A percentile compares a stretch with the other conserved stretches of the same genome.
Conservation (phyloP, 352 stramenopile species). For the Phytopythium oedochilum region DNA sequence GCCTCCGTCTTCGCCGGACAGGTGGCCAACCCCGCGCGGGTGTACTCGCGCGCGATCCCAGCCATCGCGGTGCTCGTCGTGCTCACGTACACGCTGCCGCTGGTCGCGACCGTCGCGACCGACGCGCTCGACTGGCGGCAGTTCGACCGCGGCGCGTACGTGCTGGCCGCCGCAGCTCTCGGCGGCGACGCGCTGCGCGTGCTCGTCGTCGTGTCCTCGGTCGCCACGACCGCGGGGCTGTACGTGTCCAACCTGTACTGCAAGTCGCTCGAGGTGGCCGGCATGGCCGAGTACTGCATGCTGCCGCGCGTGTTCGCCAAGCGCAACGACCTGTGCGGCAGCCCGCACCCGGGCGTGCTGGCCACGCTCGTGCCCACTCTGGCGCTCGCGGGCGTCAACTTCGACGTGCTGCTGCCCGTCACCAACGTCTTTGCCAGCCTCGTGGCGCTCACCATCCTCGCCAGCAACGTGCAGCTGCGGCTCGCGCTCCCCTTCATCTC, state of each 20-base stretch:
- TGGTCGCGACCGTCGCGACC: conserved; percentile 67
- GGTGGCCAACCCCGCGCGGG: conserved; percentile 62
- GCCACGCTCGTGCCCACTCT: conserved; percentile 15
- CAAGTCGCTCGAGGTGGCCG: conserved; percentile 76
- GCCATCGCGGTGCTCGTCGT: conserved; percentile 55
- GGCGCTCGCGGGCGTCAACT: conserved; percentile 25
- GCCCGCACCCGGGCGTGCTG: conserved; percentile 18
- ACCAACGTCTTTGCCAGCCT: conserved; percentile 85
- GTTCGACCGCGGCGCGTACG: conserved; percentile 85
- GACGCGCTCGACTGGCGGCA: conserved; percentile 32
- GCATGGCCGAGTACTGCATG: conserved; percentile 68
- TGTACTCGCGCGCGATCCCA: conserved; percentile 73
- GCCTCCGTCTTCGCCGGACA: conserved; percentile 84
- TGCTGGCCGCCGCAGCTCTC: conserved; percentile 52
- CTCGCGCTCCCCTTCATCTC: conserved; percentile 37
- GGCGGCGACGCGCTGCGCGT: conserved; percentile 68
- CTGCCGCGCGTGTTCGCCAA: conserved; percentile 69
- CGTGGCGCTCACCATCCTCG: conserved; percentile 75
- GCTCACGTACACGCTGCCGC: conserved; percentile 78
- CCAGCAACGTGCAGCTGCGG: conserved; percentile 80
- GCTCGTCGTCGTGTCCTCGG: conserved; percentile 74
- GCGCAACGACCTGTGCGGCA: conserved; percentile 16
- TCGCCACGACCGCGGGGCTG: conserved; percentile 82
- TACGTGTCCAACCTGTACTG: conserved; percentile 89
- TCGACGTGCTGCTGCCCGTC: conserved; percentile 58